Conservation (phyloP, 345 rosid species). For the Eucalyptus brandiana region DNA sequence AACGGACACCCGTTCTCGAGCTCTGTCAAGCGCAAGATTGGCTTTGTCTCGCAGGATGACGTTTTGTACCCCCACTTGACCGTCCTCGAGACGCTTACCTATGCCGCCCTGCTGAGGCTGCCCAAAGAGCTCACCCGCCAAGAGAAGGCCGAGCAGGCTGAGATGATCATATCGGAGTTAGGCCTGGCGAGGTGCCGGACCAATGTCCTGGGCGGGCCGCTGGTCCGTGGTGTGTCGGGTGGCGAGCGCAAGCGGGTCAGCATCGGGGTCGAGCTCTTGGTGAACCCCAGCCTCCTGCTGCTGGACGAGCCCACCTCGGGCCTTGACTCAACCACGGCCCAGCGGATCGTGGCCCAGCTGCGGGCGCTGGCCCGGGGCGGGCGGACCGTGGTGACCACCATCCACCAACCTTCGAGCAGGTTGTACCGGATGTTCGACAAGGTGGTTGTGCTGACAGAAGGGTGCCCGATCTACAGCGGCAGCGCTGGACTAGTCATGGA, state of each 20-base stretch:
- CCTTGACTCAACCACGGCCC: conserved; percentile 85
- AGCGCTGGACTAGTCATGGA: conserved; percentile 53
- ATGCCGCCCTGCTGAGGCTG: conserved; percentile 62
- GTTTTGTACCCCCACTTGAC: conserved; percentile 82
- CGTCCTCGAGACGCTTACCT: conserved; percentile 66
- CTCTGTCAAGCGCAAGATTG: conserved; percentile 65
- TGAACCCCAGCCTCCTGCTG: conserved; percentile 76
- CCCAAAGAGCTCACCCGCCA: conserved; percentile 44
- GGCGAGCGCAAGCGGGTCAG: conserved; percentile 91
- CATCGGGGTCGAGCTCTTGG: conserved; percentile 83
- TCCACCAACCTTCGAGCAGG: conserved; percentile 89
- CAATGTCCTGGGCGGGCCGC: conserved; percentile 62
- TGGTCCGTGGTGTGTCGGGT: conserved; percentile 74
- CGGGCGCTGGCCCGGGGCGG: conserved; percentile 60
- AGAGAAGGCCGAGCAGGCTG: conserved; percentile 67
- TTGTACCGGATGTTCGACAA: conserved; percentile 78
- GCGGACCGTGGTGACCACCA: conserved; percentile 67
- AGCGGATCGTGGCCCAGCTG: conserved; percentile 51
- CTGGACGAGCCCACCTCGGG: conserved; percentile 95
- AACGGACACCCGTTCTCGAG: conserved; percentile 59
- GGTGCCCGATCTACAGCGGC: conserved; percentile 65
- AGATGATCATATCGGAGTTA: conserved; percentile 50
- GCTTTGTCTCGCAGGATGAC: conserved; percentile 81
- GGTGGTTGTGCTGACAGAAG: conserved; percentile 70
- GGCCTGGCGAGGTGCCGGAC: conserved; percentile 57